Conservation (phyloP, 192 early-diverging fungal genomes). For the Glomus cerebriforme region DNA sequence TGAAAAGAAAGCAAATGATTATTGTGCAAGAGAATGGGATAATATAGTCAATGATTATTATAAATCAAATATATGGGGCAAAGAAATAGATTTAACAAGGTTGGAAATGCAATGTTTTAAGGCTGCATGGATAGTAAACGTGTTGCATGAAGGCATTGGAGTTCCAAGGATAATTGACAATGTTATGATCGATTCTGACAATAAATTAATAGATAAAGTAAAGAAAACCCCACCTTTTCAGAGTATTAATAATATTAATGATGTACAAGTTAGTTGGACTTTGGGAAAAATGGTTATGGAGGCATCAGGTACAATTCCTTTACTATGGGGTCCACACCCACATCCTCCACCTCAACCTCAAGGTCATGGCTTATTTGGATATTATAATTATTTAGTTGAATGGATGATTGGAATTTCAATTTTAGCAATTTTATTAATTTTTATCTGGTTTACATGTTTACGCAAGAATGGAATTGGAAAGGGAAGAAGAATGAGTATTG, state of each 20-base stretch:
- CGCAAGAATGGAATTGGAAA: conserved; percentile 13
- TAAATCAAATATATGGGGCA: not conserved
- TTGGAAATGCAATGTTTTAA: conserved; percentile 96
- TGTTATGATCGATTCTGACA: conserved; percentile 43
- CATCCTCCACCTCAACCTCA: conserved; percentile 23
- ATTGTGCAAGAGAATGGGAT: conserved; percentile 77
- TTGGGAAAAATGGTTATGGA: conserved; percentile 73
- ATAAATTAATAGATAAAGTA: conserved; percentile 42
- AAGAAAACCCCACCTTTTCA: conserved; percentile 56
- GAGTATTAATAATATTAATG: conserved; percentile 77
- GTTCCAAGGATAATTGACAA: conserved; percentile 58
- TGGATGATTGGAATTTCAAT: conserved; percentile 18
- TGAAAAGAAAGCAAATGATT: conserved; percentile 63
- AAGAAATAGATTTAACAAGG: conserved; percentile 52
- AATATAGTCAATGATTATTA: conserved; percentile 41
- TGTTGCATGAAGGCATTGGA: conserved; percentile 90
- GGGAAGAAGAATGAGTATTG: not conserved
- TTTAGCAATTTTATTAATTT: not conserved
- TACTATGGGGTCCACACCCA: not conserved
- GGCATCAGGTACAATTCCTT: conserved; percentile 46
- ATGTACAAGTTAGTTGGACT: conserved; percentile 87
- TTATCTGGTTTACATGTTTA: not conserved
- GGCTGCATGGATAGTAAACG: conserved; percentile 88
- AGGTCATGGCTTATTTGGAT: conserved; percentile 19
- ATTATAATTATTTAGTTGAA: conserved; percentile 29